phyloP scores from a whole-genome alignment of 176 grass and related monocot genomes.

The Paspalum vaginatum region DNA sequence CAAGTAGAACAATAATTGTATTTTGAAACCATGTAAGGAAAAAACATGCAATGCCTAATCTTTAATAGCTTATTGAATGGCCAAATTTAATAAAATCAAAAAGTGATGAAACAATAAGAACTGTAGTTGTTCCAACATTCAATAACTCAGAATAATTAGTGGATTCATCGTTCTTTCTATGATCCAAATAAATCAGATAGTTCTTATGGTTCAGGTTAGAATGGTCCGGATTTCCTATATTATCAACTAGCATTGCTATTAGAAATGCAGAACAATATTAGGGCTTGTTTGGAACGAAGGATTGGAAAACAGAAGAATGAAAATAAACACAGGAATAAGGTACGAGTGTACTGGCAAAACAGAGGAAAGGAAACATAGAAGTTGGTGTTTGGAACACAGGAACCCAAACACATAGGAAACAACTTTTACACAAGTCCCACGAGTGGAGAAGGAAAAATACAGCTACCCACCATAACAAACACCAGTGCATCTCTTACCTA shows the following conservation, averaged over 20 bases:
- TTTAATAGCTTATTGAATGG: constrained; percentile 10
- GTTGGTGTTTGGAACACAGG: too few relatives aligned
- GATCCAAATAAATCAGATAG: not conserved
- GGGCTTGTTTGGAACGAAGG: too few relatives aligned
- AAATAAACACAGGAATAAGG: too few relatives aligned
- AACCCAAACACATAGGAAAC: too few relatives aligned
- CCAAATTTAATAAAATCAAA: not conserved
- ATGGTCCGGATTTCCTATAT: not conserved
- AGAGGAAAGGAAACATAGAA: too few relatives aligned
- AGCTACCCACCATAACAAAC: too few relatives aligned
- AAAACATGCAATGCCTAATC: not conserved
- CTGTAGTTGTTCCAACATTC: constrained; percentile 6
- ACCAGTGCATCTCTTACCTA: too few relatives aligned
- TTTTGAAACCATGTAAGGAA: not conserved
- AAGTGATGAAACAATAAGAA: constrained; percentile 21
- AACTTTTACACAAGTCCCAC: too few relatives aligned
- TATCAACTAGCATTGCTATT: not conserved
- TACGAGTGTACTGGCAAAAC: too few relatives aligned
- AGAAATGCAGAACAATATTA: constrained; percentile 9
- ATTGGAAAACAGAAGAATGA: too few relatives aligned
- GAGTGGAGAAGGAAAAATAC: too few relatives aligned
- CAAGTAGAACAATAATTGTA: constrained; percentile 1
- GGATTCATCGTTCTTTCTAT: constrained; percentile 3
- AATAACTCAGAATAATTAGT: not conserved
- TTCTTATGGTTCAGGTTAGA: constrained; percentile 10